Percentiles rank a stretch among this genome's conserved stretches.
These are phyloP conservation scores for Aspergillus spinulosporus DNA, from an alignment of 2,329 filamentous ascomycete genomes.

Conservation along the genomic window DNA sequence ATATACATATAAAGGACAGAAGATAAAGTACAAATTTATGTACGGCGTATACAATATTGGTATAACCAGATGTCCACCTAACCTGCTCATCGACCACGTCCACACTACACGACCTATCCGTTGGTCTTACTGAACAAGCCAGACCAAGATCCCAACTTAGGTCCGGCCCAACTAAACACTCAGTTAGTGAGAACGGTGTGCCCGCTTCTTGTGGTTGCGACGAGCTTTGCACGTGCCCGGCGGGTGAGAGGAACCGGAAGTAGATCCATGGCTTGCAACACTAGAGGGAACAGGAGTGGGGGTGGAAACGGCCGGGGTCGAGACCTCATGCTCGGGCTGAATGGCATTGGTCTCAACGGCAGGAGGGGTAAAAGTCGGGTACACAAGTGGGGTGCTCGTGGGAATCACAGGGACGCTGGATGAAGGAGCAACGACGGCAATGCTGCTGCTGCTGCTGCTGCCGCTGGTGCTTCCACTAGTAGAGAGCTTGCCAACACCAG, in stretches of 20 bases:
- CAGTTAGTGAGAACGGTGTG: neutral
- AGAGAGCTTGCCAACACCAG: constrained; percentile 31
- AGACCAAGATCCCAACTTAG: too few species aligned
- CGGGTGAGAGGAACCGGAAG: neutral
- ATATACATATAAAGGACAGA: neutral
- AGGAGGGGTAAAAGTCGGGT: neutral
- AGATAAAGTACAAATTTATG: neutral
- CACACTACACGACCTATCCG: too few species aligned
- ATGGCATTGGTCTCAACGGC: neutral
- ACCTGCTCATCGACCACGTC: too few species aligned
- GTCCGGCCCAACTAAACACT: too few species aligned
- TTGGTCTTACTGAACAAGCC: too few species aligned
- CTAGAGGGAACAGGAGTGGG: neutral
- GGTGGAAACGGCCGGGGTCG: neutral
- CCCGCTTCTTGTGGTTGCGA: neutral
- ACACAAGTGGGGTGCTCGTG: neutral
- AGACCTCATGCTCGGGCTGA: neutral
- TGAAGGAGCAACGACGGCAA: neutral
- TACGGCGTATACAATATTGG: neutral
- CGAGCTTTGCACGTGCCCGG: neutral
- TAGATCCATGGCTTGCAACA: neutral
- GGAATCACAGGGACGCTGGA: neutral
- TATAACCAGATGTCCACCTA: too few species aligned
- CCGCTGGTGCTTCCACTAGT: neutral
- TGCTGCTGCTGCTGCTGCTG: neutral